Conservation (phyloP, 116 monocot species). For the Phalaenopsis hybrid region DNA sequence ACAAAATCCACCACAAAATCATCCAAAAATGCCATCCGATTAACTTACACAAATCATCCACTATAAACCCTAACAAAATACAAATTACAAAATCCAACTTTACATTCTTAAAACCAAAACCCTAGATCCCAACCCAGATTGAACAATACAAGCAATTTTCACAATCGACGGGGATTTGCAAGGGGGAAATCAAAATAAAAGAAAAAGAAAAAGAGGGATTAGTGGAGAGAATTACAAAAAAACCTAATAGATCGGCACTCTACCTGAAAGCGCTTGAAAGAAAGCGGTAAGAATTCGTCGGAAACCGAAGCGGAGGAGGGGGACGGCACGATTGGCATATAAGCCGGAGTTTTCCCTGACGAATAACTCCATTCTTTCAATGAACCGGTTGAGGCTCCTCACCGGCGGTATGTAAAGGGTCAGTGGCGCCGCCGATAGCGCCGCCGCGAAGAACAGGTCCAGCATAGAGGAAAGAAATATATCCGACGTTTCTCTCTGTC, state of each 20-base stretch:
- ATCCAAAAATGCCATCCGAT: not conserved
- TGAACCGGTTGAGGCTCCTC: conserved; percentile 67
- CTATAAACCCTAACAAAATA: not conserved
- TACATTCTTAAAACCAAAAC: not conserved
- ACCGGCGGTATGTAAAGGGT: conserved; percentile 78
- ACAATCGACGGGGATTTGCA: not conserved
- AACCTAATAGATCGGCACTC: not conserved
- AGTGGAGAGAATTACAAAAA: not conserved
- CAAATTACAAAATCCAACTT: not conserved
- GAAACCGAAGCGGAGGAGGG: conserved; percentile 45
- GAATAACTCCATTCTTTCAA: conserved; percentile 57
- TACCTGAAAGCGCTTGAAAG: conserved; percentile 6
- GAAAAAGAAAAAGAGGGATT: not conserved
- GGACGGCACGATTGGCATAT: conserved; percentile 18
- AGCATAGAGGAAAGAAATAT: conserved; percentile 36
- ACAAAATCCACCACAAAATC: not conserved
- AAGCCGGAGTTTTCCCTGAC: conserved; percentile 25
- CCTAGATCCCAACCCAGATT: not conserved
- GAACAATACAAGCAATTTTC: not conserved
- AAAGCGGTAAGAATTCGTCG: conserved; percentile 36
- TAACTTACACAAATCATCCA: not conserved
- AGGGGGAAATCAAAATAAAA: not conserved
- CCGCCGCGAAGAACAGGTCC: conserved; percentile 62
- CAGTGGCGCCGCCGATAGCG: conserved; percentile 84
- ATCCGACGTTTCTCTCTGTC: too few species aligned